A percentile compares a stretch with the other conserved stretches of the same genome.
phyloP scores from a whole-genome alignment of 2,329 filamentous ascomycete species.

The Ophiobolus disseminans region DNA sequence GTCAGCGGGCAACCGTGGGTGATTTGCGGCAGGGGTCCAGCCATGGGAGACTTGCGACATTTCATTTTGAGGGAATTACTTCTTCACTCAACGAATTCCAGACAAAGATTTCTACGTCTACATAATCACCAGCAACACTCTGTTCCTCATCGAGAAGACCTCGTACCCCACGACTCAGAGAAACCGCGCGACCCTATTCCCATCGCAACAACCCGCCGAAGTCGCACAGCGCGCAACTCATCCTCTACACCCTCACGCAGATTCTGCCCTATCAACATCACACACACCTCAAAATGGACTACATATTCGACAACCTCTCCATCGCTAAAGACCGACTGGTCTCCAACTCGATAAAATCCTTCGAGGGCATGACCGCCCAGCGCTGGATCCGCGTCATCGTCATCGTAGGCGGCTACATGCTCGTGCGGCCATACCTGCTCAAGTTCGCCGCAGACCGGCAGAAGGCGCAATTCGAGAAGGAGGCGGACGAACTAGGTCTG shows the following conservation, averaged over 20 bases:
- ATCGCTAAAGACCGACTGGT: constrained; percentile 47
- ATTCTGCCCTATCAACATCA: constrained; percentile 1
- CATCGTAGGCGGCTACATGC: constrained; percentile 74
- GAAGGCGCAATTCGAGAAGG: constrained; percentile 67
- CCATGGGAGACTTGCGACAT: neutral
- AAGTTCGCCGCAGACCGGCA: constrained; percentile 70
- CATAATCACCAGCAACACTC: too few relatives aligned
- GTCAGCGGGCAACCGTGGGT: constrained; percentile 6
- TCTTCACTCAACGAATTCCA: neutral
- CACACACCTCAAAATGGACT: constrained; percentile 5
- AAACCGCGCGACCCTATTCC: too few relatives aligned
- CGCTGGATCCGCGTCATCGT: constrained; percentile 72
- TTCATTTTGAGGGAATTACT: neutral
- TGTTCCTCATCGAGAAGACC: too few relatives aligned
- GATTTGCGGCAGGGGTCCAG: neutral
- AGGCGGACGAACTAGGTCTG: constrained; percentile 50
- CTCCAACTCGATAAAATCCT: constrained; percentile 52
- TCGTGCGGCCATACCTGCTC: constrained; percentile 75
- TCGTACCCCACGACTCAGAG: too few relatives aligned
- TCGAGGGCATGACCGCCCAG: constrained; percentile 52
- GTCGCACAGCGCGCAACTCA: neutral
- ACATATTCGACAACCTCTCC: constrained; percentile 31
- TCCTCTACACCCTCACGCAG: neutral
- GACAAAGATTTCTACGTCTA: too few relatives aligned
- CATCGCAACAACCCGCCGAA: too few relatives aligned